A percentile compares a stretch with the other conserved stretches of the same genome.
Conservation (phyloP, 257 asterid species). For the Coffea canephora region DNA sequence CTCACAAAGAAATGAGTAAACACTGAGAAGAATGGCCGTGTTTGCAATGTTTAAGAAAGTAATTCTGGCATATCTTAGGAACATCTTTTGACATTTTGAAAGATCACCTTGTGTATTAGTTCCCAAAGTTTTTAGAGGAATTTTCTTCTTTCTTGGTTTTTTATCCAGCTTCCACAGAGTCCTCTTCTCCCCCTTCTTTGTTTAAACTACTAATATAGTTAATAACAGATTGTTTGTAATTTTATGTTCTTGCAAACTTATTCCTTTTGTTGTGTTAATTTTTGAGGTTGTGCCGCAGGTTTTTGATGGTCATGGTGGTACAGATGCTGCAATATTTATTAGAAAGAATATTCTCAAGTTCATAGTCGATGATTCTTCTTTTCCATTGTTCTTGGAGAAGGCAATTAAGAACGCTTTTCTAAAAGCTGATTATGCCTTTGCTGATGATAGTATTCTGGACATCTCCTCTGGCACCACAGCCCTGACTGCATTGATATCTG, state of each 20-base stretch:
- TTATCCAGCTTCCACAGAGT: background rate
- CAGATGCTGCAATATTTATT: conserved; percentile 76
- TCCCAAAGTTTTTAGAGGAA: background rate
- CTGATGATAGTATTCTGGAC: conserved; percentile 75
- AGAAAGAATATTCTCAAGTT: conserved; percentile 72
- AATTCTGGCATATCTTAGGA: background rate
- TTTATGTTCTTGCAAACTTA: background rate
- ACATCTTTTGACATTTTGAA: background rate
- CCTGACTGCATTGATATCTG: conserved; percentile 72
- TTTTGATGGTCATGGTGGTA: conserved; percentile 98
- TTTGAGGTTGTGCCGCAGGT: conserved; percentile 44
- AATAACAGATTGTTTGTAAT: background rate
- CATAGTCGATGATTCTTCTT: conserved; percentile 65
- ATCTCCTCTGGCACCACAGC: conserved; percentile 93
- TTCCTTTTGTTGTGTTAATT: background rate
- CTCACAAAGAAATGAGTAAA: background rate
- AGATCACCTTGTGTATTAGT: background rate
- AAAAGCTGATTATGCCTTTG: conserved; percentile 76
- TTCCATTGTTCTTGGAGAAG: conserved; percentile 61
- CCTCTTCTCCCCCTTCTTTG: background rate
- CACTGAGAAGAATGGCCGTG: background rate
- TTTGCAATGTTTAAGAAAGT: background rate
- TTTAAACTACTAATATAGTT: background rate
- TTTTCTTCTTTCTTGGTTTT: background rate
- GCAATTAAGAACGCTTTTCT: conserved; percentile 81